Evolutionary conservation across 1,284 basidiomycete species (phyloP).

Genomic region (Irpex lacteus): DNA sequence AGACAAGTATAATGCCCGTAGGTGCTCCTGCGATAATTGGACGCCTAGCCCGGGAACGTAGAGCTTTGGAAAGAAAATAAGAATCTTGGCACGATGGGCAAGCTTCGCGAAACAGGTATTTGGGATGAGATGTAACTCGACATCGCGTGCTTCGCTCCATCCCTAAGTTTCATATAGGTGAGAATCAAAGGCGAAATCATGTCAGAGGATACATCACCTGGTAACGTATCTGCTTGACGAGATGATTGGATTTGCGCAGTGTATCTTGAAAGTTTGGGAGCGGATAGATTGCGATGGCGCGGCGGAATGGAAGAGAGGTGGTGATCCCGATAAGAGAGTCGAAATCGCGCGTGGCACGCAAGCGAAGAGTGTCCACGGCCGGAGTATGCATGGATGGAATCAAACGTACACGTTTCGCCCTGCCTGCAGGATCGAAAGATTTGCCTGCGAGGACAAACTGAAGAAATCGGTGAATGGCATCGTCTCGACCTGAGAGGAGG

Average conservation of each 20-base stretch:
- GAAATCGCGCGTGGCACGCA: slow-evolving; percentile 3
- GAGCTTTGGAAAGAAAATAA: slow-evolving; percentile 2
- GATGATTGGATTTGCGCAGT: slow-evolving; percentile 1
- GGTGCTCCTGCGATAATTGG: not conserved
- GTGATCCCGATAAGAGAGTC: slow-evolving; percentile 10
- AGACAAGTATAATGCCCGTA: slow-evolving; percentile 1
- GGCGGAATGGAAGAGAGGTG: not conserved
- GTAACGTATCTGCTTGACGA: not conserved
- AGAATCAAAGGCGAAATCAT: too few relatives aligned
- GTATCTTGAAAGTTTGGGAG: not conserved
- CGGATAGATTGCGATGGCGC: slow-evolving; percentile 4
- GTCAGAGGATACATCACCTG: not conserved
- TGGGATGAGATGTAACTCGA: not conserved
- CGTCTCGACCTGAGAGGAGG: not conserved
- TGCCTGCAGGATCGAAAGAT: not conserved
- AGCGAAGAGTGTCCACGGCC: not conserved
- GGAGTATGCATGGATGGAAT: not conserved
- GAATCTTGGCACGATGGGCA: not conserved
- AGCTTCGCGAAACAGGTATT: not conserved
- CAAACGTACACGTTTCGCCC: not conserved
- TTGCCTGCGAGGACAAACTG: not conserved
- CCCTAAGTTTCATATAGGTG: not conserved
- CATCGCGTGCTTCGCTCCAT: not conserved
- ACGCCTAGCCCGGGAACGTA: not conserved
- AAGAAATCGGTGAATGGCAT: not conserved